phyloP scores from a whole-genome alignment of 1,284 basidiomycete species.

The Puccinia coronata region DNA sequence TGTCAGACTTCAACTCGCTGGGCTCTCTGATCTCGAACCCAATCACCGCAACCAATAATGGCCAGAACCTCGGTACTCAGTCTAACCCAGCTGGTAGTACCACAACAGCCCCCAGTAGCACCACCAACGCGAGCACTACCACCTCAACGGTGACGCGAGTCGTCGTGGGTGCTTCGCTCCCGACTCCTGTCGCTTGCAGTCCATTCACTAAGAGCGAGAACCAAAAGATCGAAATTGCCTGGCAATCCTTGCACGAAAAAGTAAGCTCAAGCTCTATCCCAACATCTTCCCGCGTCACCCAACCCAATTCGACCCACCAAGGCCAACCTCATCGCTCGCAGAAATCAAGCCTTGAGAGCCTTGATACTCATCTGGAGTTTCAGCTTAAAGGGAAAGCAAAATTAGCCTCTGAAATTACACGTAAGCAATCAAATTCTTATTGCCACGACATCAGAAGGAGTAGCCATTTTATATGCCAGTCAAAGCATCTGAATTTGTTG shows the following conservation, averaged over 20 bases:
- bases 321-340: background rate
- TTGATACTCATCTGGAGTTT: background rate
- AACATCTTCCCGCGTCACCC: background rate
- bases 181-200: conserved; percentile 27
- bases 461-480: background rate
- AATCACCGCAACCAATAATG: background rate
- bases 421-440: background rate
- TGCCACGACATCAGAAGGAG: background rate
- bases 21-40: conserved; percentile 18
- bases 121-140: background rate
- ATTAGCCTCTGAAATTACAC: background rate
- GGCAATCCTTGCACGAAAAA: conserved; percentile 4
- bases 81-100: background rate
- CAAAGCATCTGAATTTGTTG: background rate
- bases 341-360: background rate
- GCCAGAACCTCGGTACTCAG: background rate
- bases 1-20: conserved; percentile 46
- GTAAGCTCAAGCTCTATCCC: background rate
- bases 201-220: conserved; percentile 40
- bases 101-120: background rate
- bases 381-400: conserved; percentile 24
- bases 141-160: conserved; percentile 7
- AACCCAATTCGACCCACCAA: background rate
- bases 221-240: conserved; percentile 2
- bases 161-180: background rate